Percentiles rank a stretch among this genome's conserved stretches.
These are phyloP conservation scores for Malus asiatica DNA, from an alignment of 306 rosid species.

Conservation along the genomic window DNA sequence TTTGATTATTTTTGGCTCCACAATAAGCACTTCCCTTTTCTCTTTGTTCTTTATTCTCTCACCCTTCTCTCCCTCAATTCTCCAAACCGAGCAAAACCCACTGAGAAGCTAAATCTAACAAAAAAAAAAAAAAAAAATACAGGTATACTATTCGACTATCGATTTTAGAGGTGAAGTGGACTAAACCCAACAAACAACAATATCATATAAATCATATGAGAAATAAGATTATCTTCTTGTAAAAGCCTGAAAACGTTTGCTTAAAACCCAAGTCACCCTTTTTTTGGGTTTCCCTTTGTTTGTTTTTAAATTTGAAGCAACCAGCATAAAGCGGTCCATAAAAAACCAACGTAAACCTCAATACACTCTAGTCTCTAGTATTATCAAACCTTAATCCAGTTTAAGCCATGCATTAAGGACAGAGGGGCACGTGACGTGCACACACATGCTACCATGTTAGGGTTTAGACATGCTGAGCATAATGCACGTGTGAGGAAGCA, in stretches of 20 bases:
- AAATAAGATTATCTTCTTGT: no score
- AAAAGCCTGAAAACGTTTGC: not conserved
- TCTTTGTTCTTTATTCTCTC: no score
- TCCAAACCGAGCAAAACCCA: no score
- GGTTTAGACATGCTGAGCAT: conserved; percentile 28
- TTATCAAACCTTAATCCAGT: not conserved
- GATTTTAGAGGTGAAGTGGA: no score
- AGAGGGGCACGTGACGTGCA: conserved; percentile 12
- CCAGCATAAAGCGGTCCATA: not conserved
- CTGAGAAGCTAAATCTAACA: no score
- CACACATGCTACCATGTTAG: conserved; percentile 55
- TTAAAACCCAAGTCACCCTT: not conserved
- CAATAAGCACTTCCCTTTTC: no score
- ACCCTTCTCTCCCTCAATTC: no score
- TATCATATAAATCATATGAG: no score
- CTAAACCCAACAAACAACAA: no score
- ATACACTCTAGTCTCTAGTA: not conserved
- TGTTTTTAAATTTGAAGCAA: not conserved
- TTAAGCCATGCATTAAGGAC: conserved; percentile 6
- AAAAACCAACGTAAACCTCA: not conserved
- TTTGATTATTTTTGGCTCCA: no score
- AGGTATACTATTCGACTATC: no score
- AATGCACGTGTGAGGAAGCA: conserved; percentile 59
- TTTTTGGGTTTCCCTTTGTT: not conserved
- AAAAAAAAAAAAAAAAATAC: no score